Base-by-base conservation (phyloP, 2,329 filamentous ascomycete genomes). In the Fusarium camptoceras region DNA sequence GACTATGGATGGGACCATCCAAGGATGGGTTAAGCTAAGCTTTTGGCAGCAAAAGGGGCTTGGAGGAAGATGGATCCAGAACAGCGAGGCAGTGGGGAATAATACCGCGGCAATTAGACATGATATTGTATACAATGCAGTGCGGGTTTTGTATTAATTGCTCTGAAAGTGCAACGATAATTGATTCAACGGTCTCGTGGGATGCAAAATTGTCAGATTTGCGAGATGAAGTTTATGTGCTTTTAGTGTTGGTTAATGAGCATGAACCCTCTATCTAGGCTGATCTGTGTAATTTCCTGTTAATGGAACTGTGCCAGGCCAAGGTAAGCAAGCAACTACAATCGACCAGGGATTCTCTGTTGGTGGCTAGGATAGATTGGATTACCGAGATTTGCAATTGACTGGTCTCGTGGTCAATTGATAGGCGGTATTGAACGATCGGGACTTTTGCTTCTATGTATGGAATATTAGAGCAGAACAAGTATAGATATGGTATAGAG, bases 361-460 rank as follows among this genome's bases (percentile, higher is more conserved):
- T 37, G 28, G 27, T 59, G 61, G 53, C 60, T 56, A 47, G 68
- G 57, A 50, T 59, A 42, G 22, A 47, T 49, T n/a, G 63, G 64
- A 68, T 70, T 70, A 71, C 68, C 68, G 68, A 71, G 56, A 71
- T 71, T 71, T 71, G 68, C 68, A 69, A 71, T 66, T 66, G 61
- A 24, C 54, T 43, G 42, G 55, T 49, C 55, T 56, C 50, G 51
- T 68, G 28, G 55, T 61, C 28, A 43, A 46, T 31, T 27, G 30
- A 42, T 25, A 37, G 30, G 49, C 16, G 37, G n/a, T 55, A 34
- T 34, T 60, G 15, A 51, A 51, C 28, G 44, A 25, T 48, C 48
- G 37, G 22, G 16, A 22, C 22, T 18, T 51, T 51, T 72, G 68
- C 69, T 72, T 72, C 68, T 71, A 72, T 71, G 56, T 72, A 66